Base-by-base conservation (phyloP, 2,329 filamentous ascomycete species). In the Neonectria coccinea region DNA sequence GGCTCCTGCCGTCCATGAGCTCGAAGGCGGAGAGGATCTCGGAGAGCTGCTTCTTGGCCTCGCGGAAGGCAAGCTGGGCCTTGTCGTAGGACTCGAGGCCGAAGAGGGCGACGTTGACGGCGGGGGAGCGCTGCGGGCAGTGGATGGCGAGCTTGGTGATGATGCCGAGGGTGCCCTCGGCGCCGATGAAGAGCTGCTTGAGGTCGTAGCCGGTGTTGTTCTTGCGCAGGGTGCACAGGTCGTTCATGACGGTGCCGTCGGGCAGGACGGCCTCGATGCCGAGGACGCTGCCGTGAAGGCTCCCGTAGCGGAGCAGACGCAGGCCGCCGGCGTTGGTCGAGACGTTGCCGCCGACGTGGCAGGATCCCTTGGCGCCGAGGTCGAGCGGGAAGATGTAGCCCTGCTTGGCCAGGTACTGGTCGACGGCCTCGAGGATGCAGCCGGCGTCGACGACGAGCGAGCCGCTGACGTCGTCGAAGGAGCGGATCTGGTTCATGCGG, bases 181-280 rank as follows among this genome's bases (percentile, higher is more conserved):
- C 92, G 50, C 96, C 96, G 74, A 99, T 97, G 78, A 99, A 97
- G 39, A 97, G 87, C 80, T 97, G 95, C 84, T 97, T 97, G 62
- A 97, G 81, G 78, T 99, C 97, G 80, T 98, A 99, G 29, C 96
- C 96, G 2, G 96, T 99, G 83, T 99, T 99, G 85, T 99, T 98
- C 85, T 99, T 99, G 70, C 96, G 89, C 62, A 99, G 84, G 64
- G 88, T 94, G 71, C 89, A 91, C 33, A 99, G 88, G 73, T 97
- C 94, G 73, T 98, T 90, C 50, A 99, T 86, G 71, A 99, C 87
- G 7, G 94, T 97, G 58, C 96, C 96, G 76, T 99, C 93, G 1
- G 96, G 93, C 44, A 99, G 84, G 9, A 99, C 97, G 20, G 92
- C 96, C 82, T 99, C 95, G 56, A 99, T 85, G 27, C 96, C 96